Evolutionary conservation across 192 early-diverging fungal genomes (phyloP), one percentile per base, ranked within the genome.

Genomic region (Gonapodya prolifera): DNA sequence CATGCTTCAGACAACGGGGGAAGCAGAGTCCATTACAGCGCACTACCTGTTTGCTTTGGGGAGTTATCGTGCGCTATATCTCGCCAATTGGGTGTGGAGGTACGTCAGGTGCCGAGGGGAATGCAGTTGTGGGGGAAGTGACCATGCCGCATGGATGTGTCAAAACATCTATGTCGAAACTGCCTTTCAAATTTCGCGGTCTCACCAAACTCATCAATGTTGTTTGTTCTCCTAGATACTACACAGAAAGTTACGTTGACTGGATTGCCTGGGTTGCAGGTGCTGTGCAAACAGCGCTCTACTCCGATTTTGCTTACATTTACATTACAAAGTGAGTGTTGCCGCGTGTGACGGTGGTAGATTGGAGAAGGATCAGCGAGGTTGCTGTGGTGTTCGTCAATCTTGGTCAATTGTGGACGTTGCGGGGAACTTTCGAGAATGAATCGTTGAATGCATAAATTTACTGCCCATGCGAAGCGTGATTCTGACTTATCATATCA

Each of bases 41-140:
- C 98, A 99, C 83, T 99, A 99, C 82, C 84, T 99, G 69, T 99
- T 99, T 88, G 95, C 96, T 1, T 81, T 99, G 69, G 98, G 98
- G 2, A 94, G 90, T 8, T 97, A 96, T 82, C 91, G 95, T 28
- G 92, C 89, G 0, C 83, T 95, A 76, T 96, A 96, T 82, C 80
- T 97, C 77, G 81, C 89, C 83, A 99, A 99, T 82, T 99, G 98
- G 98, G 88, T 99, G 61, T 99, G 94, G 78, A 90, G 95, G 36
- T 97, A 29, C 2, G 71, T 73, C 13, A n/a, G n/a, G n/a, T n/a
- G n/a, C n/a, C n/a, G n/a, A n/a, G n/a, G n/a, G n/a, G n/a, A n/a
- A n/a, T n/a, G n/a, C n/a, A n/a, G n/a, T n/a, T n/a, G n/a, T n/a
- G n/a, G n/a, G n/a, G n/a, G n/a, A n/a, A n/a, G n/a, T n/a, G n/a